Conservation (phyloP, 306 rosid species). For the peach (Prunus persica) region Prunus_persica_NCBIv2 NC_034012.1:8267501-8268000, state of each 20-base stretch:
- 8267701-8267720: constrained; percentile 34
- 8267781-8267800: constrained; percentile 82
- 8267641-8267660: constrained; percentile 50
- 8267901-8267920: constrained; percentile 85
- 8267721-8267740: constrained; percentile 24
- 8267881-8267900: constrained; percentile 44
- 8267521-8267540: constrained; percentile 34
- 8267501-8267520: constrained; percentile 33
- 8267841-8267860: constrained; percentile 44
- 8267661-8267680: constrained; percentile 32
- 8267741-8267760: not conserved
- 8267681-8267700: constrained; percentile 2
- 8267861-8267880: constrained; percentile 39
- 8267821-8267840: constrained; percentile 76
- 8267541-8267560: not conserved
- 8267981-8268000: constrained; percentile 72
- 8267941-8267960: constrained; percentile 46
- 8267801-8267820: constrained; percentile 81
- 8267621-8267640: not conserved
- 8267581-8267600: constrained; percentile 31
- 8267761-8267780: not conserved
- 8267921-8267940: constrained; percentile 64
- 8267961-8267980: constrained; percentile 63
- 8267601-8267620: constrained; percentile 37
- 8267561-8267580: constrained; percentile 21